Percentiles rank a stretch among this genome's conserved stretches.
Conservation (phyloP, 768 basidiomycete species). For the Xerocomellus chrysenteron region DNA sequence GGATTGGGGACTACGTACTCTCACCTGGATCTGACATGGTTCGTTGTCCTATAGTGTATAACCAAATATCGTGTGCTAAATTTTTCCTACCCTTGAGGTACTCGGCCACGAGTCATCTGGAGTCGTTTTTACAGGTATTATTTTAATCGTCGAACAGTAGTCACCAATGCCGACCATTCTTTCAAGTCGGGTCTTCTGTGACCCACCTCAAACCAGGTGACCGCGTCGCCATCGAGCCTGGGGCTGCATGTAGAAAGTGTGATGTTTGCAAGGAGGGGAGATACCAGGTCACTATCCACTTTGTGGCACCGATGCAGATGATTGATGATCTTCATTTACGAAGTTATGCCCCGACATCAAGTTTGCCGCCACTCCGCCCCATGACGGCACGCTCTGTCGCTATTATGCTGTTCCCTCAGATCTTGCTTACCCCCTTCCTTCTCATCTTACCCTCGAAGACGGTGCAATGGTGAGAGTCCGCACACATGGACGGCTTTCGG, state of each 20-base stretch:
- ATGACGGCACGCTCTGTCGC: constrained; percentile 84
- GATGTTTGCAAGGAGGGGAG: constrained; percentile 80
- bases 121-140: constrained; percentile 61
- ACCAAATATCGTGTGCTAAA: not conserved
- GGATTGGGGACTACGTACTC: constrained; percentile 79
- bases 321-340: not conserved
- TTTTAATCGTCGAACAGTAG: not conserved
- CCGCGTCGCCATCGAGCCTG: constrained; percentile 90
- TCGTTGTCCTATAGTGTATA: constrained; percentile 8
- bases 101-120: constrained; percentile 95
- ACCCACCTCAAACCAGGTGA: constrained; percentile 79
- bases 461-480: constrained; percentile 77
- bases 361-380: constrained; percentile 93
- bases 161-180: not conserved
- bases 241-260: constrained; percentile 81
- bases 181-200: constrained; percentile 70
- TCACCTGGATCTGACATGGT: constrained; percentile 69
- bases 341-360: constrained; percentile 84
- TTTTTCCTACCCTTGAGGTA: constrained; percentile 48
- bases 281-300: constrained; percentile 60
- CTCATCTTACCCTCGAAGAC: constrained; percentile 85
- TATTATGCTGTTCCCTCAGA: constrained; percentile 88
- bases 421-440: constrained; percentile 79
- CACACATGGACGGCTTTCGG: not conserved
- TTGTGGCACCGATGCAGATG: not conserved